Percentiles rank a stretch among this genome's conserved stretches.
Evolutionary conservation across 768 basidiomycete genomes (phyloP).

Genomic region (Kwoniella pini): DNA sequence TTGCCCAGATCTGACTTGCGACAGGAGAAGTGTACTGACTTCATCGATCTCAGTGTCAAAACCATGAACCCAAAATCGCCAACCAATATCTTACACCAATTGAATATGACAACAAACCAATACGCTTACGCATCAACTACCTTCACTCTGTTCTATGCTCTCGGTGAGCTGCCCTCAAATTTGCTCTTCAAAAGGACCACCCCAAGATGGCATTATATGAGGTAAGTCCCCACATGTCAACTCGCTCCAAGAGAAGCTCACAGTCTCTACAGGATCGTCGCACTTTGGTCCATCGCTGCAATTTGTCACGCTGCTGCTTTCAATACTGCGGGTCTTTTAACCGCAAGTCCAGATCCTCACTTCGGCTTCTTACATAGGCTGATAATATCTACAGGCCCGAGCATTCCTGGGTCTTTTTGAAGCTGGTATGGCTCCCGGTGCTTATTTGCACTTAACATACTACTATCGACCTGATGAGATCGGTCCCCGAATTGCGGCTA

Average conservation of each 20-base stretch:
- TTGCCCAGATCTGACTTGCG: not conserved
- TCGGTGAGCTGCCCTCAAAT: conserved; percentile 38
- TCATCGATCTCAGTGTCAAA: conserved; percentile 23
- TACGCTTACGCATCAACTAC: conserved; percentile 31
- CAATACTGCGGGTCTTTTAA: conserved; percentile 12
- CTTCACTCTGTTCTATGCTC: conserved; percentile 36
- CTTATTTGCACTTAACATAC: conserved; percentile 32
- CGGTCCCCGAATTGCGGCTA: conserved; percentile 23
- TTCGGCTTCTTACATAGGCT: not conserved
- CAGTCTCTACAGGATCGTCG: conserved; percentile 2
- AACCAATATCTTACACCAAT: conserved; percentile 32
- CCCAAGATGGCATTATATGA: conserved; percentile 27
- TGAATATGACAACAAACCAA: conserved; percentile 36
- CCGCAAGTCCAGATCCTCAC: not conserved
- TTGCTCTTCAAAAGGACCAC: conserved; percentile 38
- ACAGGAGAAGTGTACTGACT: not conserved
- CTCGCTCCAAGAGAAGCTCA: not conserved
- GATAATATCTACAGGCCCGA: conserved; percentile 2
- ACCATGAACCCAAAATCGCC: conserved; percentile 31
- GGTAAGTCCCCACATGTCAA: conserved; percentile 3
- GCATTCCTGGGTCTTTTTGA: conserved; percentile 33
- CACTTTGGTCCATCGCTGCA: conserved; percentile 14
- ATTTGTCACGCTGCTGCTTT: conserved; percentile 14
- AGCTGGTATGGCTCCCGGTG: conserved; percentile 36
- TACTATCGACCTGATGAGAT: conserved; percentile 43